These are phyloP conservation scores for Fusarium sp. DNA, from an alignment of 2,329 filamentous ascomycete genomes.

Conservation along the genomic window DNA sequence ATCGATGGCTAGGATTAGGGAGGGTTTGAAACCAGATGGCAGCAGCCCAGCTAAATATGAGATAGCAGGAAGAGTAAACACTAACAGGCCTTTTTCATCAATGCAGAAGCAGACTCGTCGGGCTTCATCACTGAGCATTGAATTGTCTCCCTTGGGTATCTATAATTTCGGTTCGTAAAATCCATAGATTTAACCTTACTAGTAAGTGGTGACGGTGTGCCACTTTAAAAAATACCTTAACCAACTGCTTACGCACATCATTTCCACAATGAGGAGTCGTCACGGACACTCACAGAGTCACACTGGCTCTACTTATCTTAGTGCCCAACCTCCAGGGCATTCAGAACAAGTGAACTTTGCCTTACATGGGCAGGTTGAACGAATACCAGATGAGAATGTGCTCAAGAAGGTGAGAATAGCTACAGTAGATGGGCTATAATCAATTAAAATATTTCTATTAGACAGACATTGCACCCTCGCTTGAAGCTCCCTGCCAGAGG, in stretches of 20 bases:
- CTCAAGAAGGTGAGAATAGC: background rate
- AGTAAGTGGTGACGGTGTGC: slow-evolving; percentile 33
- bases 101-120: background rate
- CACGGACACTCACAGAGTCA: slow-evolving; percentile 2
- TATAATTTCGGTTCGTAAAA: slow-evolving; percentile 22
- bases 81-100: background rate
- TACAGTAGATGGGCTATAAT: background rate
- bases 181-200: slow-evolving; percentile 34
- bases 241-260: slow-evolving; percentile 34
- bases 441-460: background rate
- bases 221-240: slow-evolving; percentile 37
- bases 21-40: background rate
- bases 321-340: slow-evolving; percentile 26
- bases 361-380: background rate
- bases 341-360: background rate
- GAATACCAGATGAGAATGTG: background rate
- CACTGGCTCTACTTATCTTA: slow-evolving; percentile 26
- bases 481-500: background rate
- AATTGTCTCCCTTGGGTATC: slow-evolving; percentile 1
- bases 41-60: background rate
- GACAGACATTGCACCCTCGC: background rate
- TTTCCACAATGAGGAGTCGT: slow-evolving; percentile 27
- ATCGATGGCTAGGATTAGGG: slow-evolving; percentile 26
- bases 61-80: background rate
- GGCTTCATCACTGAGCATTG: background rate